Percentiles rank a stretch among this genome's conserved stretches.
These are phyloP conservation scores for Luffa acutangula DNA, from an alignment of 306 rosid genomes.

Conservation along the genomic window DNA sequence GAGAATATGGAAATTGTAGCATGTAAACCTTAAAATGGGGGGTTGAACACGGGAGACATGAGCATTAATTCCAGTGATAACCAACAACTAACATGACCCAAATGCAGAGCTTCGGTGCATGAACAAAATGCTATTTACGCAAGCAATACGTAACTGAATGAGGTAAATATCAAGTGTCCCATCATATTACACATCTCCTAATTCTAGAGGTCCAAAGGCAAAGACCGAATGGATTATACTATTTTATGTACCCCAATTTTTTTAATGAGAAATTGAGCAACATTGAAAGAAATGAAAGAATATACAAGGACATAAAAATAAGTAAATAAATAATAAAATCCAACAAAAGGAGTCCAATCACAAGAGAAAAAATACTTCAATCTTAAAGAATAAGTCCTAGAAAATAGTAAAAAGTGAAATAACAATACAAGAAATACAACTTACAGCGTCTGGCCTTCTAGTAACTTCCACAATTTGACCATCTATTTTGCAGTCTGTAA, in stretches of 20 bases:
- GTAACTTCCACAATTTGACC: constrained; percentile 29
- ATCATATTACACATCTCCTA: neutral
- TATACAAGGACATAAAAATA: neutral
- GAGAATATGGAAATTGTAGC: neutral
- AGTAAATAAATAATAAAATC: neutral
- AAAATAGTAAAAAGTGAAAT: constrained; percentile 1
- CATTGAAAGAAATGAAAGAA: neutral
- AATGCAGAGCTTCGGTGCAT: neutral
- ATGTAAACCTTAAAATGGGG: neutral
- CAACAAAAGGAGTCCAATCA: neutral
- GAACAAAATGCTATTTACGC: neutral
- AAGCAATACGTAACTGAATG: neutral
- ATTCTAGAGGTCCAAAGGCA: neutral
- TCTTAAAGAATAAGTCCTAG: neutral
- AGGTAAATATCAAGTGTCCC: neutral
- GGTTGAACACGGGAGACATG: neutral
- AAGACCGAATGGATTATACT: neutral
- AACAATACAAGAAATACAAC: constrained; percentile 28
- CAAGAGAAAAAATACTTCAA: neutral
- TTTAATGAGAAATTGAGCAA: neutral
- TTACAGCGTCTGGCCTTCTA: constrained; percentile 43
- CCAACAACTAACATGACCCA: neutral
- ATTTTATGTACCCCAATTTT: neutral
- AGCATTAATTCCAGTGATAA: neutral
- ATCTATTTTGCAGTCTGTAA: constrained; percentile 22